Evolutionary conservation across 75 land plant genomes (phyloP), one percentile per base, ranked within the genome.

Genomic region (Selaginella tamariscina): DNA sequence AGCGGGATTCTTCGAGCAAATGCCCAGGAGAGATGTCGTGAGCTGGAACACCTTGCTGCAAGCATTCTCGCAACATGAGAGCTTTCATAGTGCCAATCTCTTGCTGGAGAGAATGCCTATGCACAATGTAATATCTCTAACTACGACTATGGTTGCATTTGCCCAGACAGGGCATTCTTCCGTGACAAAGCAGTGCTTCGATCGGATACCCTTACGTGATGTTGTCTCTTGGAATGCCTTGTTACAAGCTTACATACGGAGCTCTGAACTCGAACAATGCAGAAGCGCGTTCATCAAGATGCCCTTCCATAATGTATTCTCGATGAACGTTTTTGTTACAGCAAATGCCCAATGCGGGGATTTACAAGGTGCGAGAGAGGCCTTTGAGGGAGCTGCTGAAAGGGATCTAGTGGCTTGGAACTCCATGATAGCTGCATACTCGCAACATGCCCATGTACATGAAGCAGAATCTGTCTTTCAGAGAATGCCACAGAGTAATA

Each of bases 321-420:
- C 77, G 18, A 49, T 30, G 54, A 83, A 77, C 66, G 67, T 66
- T 2, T 65, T 81, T 32, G 21, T 84, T 9, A 49, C 69, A 2
- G 64, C 78, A 23, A 81, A 84, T 56, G 64, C 22, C 0, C 81
- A 76, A 56, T 73, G 71, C 65, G 49, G 54, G 29, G 71, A 54
- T 2, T 39, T 57, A 0, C 67, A 28, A 0, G 29, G 56, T 18
- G 86, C 79, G 13, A 68, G 65, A 27, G 29, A 75, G 20, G 21
- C 76, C 64, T 79, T 84, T 72, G 86, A 79, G 26, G 76, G 66
- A 73, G 59, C 79, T 71, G 71, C 70, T 59, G 2, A 59, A 18
- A 44, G 72, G 31, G 79, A 82, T 55, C 70, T 79, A 1, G 77
- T 82, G 9, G 71, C 86, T 9, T 84, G 86, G 84, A 82, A 74